A percentile compares a stretch with the other conserved stretches of the same genome.
Evolutionary conservation across 768 basidiomycete species (phyloP).

Genomic region (Dioszegia hungarica): DNA sequence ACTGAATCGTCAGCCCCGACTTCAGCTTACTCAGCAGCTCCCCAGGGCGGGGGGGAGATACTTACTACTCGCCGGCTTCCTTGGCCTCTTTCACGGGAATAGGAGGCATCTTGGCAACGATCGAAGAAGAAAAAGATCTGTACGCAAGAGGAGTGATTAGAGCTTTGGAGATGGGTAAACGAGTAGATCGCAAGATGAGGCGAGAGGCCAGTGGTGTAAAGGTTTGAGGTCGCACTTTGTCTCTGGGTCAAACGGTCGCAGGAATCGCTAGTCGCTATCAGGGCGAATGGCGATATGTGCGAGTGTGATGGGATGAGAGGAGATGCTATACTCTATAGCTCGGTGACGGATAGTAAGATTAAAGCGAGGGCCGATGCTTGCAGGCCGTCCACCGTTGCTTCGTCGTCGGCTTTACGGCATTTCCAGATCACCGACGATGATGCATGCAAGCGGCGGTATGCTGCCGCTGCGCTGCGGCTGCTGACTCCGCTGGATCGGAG

Average conservation of each 20-base stretch:
- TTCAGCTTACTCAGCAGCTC: constrained; percentile 40
- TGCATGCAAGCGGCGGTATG: no score
- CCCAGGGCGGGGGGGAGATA: not conserved
- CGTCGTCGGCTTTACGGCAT: no score
- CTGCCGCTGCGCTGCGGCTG: no score
- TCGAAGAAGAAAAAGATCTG: not conserved
- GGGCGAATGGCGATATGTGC: not conserved
- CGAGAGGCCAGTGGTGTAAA: not conserved
- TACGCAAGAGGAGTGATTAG: not conserved
- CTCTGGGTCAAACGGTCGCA: not conserved
- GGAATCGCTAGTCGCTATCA: not conserved
- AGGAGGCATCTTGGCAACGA: constrained; percentile 40
- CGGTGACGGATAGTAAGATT: no score
- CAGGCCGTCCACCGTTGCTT: no score
- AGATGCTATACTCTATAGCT: no score
- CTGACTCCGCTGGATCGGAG: no score
- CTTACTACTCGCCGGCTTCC: constrained; percentile 39
- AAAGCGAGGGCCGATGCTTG: no score
- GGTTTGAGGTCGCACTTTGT: constrained; percentile 7
- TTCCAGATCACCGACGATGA: no score
- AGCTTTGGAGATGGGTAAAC: not conserved
- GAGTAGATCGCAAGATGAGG: not conserved
- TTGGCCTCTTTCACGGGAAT: constrained; percentile 33
- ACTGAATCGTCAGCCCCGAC: constrained; percentile 53
- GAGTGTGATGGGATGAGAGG: not conserved